phyloP scores from a whole-genome alignment of 2,329 filamentous ascomycete genomes.

The Chaetomium globosum region DNA sequence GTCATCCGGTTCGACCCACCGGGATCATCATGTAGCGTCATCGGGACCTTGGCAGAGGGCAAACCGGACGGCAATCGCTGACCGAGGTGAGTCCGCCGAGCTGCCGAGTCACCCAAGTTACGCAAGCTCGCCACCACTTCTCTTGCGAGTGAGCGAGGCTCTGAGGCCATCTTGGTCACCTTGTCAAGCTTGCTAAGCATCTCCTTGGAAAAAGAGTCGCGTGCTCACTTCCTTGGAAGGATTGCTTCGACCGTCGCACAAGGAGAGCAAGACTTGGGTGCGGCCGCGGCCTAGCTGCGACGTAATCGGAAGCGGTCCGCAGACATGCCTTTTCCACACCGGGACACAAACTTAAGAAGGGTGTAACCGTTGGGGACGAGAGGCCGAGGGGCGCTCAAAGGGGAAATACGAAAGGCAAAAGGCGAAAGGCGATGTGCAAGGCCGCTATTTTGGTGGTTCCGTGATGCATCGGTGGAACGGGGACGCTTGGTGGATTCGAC shows the following conservation, averaged over 20 bases:
- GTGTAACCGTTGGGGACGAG: background rate
- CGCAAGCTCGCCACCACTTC: background rate
- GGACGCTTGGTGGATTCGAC: background rate
- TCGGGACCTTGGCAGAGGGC: background rate
- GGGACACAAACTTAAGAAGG: background rate
- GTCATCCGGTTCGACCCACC: background rate
- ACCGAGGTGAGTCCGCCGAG: conserved; percentile 9
- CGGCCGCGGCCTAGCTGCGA: background rate
- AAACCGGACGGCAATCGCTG: background rate
- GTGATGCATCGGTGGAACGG: background rate
- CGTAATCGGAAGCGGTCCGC: background rate
- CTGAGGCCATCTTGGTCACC: background rate
- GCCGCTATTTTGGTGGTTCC: background rate
- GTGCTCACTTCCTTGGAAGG: background rate
- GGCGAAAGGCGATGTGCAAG: background rate
- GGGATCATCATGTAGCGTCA: background rate
- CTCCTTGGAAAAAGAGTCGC: background rate
- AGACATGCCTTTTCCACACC: background rate
- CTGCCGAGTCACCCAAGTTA: conserved; percentile 1
- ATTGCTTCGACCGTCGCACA: background rate
- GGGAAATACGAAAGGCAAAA: background rate
- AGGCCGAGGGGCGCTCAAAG: background rate
- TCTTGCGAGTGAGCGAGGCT: background rate
- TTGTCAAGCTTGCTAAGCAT: background rate
- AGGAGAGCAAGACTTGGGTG: background rate